Evolutionary conservation across 2,329 filamentous ascomycete species (phyloP).

Genomic region (Zymoseptoria ardabiliae): DNA sequence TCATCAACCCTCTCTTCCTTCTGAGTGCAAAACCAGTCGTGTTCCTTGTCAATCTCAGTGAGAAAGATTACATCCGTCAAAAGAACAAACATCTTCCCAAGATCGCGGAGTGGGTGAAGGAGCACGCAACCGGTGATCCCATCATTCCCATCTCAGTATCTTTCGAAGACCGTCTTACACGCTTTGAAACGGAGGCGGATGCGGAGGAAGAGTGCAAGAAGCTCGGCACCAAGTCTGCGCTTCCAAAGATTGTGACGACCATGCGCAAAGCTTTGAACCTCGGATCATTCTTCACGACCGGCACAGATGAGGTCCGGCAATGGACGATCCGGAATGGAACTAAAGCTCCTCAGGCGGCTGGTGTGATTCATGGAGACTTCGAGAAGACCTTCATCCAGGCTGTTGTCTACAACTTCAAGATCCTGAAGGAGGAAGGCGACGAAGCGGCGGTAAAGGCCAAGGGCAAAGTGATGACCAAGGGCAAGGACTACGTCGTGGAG

Average conservation of each 20-base stretch:
- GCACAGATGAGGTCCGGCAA: slow-evolving; percentile 91
- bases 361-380: slow-evolving; percentile 97
- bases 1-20: slow-evolving; percentile 93
- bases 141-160: slow-evolving; percentile 89
- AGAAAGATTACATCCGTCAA: slow-evolving; percentile 94
- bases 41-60: slow-evolving; percentile 92
- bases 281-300: slow-evolving; percentile 94
- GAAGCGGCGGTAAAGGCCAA: slow-evolving; percentile 84
- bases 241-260: slow-evolving; percentile 83
- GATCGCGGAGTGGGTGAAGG: slow-evolving; percentile 92
- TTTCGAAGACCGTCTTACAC: slow-evolving; percentile 85
- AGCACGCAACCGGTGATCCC: slow-evolving; percentile 77
- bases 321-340: slow-evolving; percentile 95
- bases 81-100: slow-evolving; percentile 99
- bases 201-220: slow-evolving; percentile 81
- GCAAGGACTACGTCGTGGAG: slow-evolving; percentile 89
- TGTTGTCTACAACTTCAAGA: slow-evolving; percentile 82
- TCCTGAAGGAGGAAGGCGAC: slow-evolving; percentile 78
- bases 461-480: slow-evolving; percentile 97
- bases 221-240: slow-evolving; percentile 74
- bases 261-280: slow-evolving; percentile 92
- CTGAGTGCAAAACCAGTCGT: slow-evolving; percentile 95
- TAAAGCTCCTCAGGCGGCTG: slow-evolving; percentile 95
- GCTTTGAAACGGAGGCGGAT: slow-evolving; percentile 69
- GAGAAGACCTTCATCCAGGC: slow-evolving; percentile 99